Base-by-base conservation (phyloP, 2,329 filamentous ascomycete species). In the Knufia fluminis region DNA sequence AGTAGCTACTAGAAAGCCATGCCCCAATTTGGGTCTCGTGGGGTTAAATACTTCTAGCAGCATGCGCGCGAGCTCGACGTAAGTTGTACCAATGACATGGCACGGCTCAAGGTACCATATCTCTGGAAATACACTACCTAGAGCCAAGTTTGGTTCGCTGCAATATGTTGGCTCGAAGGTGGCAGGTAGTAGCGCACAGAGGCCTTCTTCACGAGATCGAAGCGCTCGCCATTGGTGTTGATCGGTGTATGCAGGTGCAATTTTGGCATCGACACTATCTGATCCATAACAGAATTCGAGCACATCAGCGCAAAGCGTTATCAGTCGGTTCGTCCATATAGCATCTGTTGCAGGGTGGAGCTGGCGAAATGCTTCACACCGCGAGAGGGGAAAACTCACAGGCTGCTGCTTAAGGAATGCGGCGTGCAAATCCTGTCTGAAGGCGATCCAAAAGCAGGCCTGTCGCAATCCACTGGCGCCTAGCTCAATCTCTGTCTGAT, bases 301-400 rank as follows among this genome's bases (percentile, higher is more conserved):
- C 1, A 82, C 76, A 53, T 82, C 78, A 16, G 78, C 78, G 47
- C 78, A 79, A 57, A 79, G 75, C 1, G 80, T 71, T 0, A 83
- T 71, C 10, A 79, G 74, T n/a, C 78, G 71, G 59, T 82, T 80
- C 1, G 78, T 60, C 65, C 64, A 68, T 12, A 66, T 57, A 16
- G 56, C 56, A 23, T 64, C 59, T 3, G 60, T 58, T 3, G 66
- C 62, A 2, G 61, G 62, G 8, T 65, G 62, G 6, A 64, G 63
- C 28, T 58, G 60, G 1, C 64, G 61, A 16, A 68, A 64, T 1
- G 62, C 60, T 19, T 64, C 62, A 46, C 65, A 71, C n/a, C 62
- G 63, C 2, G 61, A 63, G 38, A 71, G 53, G 9, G 64, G 61
- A 20, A 68, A 65, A 12, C 64, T 61, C 41, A 71, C 50, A 42